phyloP scores from a whole-genome alignment of 1,284 basidiomycete genomes.

The Cryptococcus jaspeensis region DNA sequence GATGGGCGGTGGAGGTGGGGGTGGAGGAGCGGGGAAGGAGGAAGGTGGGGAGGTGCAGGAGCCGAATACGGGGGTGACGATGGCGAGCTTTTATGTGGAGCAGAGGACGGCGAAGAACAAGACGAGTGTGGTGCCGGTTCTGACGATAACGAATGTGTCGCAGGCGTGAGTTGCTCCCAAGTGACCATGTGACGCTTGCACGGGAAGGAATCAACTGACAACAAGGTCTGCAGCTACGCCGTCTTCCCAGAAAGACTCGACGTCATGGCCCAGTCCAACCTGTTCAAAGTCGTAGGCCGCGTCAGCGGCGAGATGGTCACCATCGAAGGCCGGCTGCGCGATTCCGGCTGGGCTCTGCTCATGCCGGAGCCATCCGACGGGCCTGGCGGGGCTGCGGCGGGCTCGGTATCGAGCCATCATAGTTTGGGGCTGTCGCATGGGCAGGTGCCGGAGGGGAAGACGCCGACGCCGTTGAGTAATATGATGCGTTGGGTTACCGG shows the following conservation, averaged over 20 bases:
- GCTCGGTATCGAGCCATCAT: neutral
- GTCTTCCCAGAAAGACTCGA: slow-evolving; percentile 95
- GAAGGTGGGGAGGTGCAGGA: slow-evolving; percentile 58
- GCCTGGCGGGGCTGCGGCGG: slow-evolving; percentile 17
- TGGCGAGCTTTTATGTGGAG: slow-evolving; percentile 49
- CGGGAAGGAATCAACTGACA: too few species aligned
- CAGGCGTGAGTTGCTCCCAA: slow-evolving; percentile 40
- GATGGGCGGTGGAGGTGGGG: slow-evolving; percentile 20
- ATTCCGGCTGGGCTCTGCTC: slow-evolving; percentile 78
- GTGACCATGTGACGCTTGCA: too few species aligned
- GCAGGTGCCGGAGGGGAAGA: neutral
- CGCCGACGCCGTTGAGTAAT: slow-evolving; percentile 58
- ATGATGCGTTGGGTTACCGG: slow-evolving; percentile 95
- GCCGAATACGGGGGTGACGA: slow-evolving; percentile 45
- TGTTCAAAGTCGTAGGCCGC: slow-evolving; percentile 82
- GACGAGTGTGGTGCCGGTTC: slow-evolving; percentile 34
- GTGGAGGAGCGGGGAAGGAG: slow-evolving; percentile 29
- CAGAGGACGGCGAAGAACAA: slow-evolving; percentile 44
- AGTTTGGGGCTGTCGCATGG: neutral
- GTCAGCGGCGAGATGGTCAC: slow-evolving; percentile 71
- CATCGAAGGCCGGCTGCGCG: slow-evolving; percentile 53
- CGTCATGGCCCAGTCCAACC: slow-evolving; percentile 76
- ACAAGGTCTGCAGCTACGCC: slow-evolving; percentile 59
- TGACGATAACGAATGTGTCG: slow-evolving; percentile 47
- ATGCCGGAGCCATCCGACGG: slow-evolving; percentile 73